phyloP scores from a whole-genome alignment of 2,329 filamentous ascomycete genomes.

The Xylariaceae sp. region DNA sequence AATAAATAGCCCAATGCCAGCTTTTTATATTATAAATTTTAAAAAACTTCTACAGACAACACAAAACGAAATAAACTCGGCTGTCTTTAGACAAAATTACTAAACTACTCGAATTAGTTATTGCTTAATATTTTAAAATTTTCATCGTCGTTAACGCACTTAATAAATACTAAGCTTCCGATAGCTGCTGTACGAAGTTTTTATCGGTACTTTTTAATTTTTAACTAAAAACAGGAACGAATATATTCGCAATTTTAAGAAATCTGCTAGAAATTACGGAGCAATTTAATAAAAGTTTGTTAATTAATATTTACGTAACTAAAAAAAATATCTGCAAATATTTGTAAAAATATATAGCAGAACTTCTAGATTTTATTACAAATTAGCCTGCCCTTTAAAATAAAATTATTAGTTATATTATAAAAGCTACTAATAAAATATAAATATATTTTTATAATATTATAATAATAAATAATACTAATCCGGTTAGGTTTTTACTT shows the following conservation, averaged over 20 bases:
- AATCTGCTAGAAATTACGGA: not conserved
- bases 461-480: not conserved
- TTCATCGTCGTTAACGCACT: conserved; percentile 11
- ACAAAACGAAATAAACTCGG: not conserved
- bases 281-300: not conserved
- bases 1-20: conserved; percentile 31
- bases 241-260: conserved; percentile 8
- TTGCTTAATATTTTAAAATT: not conserved
- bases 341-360: conserved; percentile 15
- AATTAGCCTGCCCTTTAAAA: conserved; percentile 17
- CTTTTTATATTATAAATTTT: conserved; percentile 26
- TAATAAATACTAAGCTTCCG: conserved; percentile 2
- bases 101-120: not conserved
- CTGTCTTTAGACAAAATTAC: conserved; percentile 3
- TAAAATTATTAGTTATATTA: conserved; percentile 22
- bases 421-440: conserved; percentile 30
- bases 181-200: conserved; percentile 1
- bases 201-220: conserved; percentile 1
- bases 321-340: conserved; percentile 5
- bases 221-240: not conserved
- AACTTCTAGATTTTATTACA: conserved; percentile 16
- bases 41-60: conserved; percentile 24
- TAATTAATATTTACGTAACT: conserved; percentile 5
- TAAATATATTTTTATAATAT: conserved; percentile 21
- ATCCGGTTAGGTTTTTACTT: conserved; percentile 34